Conservation (phyloP, 345 rosid species). For the Gossypium stocksii region DNA sequence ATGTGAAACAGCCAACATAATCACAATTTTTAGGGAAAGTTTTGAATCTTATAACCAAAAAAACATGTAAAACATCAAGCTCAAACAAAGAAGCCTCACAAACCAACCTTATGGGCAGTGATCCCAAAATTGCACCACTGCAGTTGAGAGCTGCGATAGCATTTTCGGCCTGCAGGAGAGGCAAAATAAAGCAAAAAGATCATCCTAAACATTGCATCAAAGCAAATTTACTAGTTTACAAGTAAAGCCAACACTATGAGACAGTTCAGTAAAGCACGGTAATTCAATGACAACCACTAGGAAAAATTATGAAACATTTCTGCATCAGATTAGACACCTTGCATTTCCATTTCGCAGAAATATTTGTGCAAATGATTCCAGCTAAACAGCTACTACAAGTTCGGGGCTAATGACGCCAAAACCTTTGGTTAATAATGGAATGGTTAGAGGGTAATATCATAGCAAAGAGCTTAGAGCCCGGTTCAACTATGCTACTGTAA, state of each 20-base stretch:
- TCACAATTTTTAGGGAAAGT: neutral
- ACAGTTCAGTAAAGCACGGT: neutral
- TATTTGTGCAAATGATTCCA: neutral
- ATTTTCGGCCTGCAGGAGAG: slow-evolving; percentile 78
- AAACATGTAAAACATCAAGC: neutral
- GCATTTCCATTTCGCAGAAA: neutral
- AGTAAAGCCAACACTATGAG: neutral
- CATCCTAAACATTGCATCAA: neutral
- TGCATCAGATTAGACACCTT: neutral
- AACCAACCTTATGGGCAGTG: slow-evolving; percentile 77
- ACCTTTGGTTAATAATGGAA: neutral
- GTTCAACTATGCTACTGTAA: neutral
- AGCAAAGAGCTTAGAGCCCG: neutral
- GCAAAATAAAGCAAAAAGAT: neutral
- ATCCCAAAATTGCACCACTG: slow-evolving; percentile 76
- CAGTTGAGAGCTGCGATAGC: slow-evolving; percentile 91
- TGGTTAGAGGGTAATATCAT: neutral
- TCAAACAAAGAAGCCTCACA: neutral
- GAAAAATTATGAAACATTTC: neutral
- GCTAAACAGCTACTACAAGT: neutral
- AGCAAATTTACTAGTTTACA: neutral
- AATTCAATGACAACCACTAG: neutral
- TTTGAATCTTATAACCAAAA: neutral
- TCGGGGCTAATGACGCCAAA: neutral
- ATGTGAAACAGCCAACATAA: neutral